Conservation (phyloP, 2,329 filamentous ascomycete genomes). For the Hortaea werneckii region DNA sequence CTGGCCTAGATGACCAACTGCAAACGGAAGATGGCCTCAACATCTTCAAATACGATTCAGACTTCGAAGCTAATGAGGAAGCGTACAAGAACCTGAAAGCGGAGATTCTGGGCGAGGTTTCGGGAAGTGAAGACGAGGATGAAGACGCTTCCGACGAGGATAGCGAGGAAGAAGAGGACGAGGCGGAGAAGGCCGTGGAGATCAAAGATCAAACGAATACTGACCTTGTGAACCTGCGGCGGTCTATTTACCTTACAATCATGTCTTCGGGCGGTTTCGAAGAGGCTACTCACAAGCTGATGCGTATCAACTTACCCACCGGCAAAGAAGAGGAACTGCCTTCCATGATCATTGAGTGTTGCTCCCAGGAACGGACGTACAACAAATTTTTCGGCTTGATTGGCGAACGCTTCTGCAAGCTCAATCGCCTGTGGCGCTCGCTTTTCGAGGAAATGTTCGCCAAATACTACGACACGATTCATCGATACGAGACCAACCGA, state of each 20-base stretch:
- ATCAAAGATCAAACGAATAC: slow-evolving; percentile 98
- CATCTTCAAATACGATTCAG: slow-evolving; percentile 85
- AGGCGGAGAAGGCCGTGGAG: slow-evolving; percentile 69
- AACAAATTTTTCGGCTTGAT: slow-evolving; percentile 95
- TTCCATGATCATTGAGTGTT: slow-evolving; percentile 95
- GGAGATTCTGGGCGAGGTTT: slow-evolving; percentile 76
- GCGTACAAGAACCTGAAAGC: slow-evolving; percentile 84
- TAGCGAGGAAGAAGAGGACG: slow-evolving; percentile 44
- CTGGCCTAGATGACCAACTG: slow-evolving; percentile 72
- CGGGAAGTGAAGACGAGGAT: slow-evolving; percentile 62
- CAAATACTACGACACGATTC: slow-evolving; percentile 95
- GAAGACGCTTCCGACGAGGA: slow-evolving; percentile 31
- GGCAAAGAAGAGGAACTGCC: slow-evolving; percentile 85
- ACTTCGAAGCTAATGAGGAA: slow-evolving; percentile 85
- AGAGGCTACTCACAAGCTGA: slow-evolving; percentile 93
- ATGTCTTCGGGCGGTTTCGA: slow-evolving; percentile 95
- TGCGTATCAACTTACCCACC: slow-evolving; percentile 71
- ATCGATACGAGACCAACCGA: slow-evolving; percentile 91
- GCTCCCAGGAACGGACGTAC: slow-evolving; percentile 91
- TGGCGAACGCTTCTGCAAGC: slow-evolving; percentile 87
- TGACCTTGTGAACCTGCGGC: slow-evolving; percentile 82
- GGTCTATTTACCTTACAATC: slow-evolving; percentile 94
- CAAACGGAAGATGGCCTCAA: slow-evolving; percentile 82
- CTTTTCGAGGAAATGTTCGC: slow-evolving; percentile 83
- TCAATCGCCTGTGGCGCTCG: slow-evolving; percentile 89